These are phyloP conservation scores for Debaryomyces psychrophilus DNA, from an alignment of 1,139 yeast genomes.

Conservation along the genomic window DNA sequence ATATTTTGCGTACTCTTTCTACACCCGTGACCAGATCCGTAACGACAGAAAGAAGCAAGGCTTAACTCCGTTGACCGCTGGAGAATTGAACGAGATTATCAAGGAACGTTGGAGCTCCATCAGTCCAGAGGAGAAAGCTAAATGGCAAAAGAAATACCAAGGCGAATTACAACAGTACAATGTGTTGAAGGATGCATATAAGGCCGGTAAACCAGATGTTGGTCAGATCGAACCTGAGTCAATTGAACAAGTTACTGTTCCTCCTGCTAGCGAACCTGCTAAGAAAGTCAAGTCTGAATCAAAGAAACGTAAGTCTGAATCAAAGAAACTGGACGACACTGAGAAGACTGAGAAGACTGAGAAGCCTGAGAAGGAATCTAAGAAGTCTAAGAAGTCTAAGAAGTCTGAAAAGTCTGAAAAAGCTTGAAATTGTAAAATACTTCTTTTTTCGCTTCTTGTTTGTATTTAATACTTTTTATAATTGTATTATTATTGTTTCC, in stretches of 20 bases:
- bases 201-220: conserved; percentile 27
- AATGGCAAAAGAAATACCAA: conserved; percentile 76
- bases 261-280: conserved; percentile 13
- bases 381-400: conserved; percentile 22
- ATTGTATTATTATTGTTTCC: conserved; percentile 14
- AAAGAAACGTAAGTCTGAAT: conserved; percentile 17
- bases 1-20: conserved; percentile 75
- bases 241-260: conserved; percentile 14
- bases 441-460: conserved; percentile 6
- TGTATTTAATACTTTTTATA: conserved; percentile 12
- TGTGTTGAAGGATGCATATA: conserved; percentile 63
- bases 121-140: conserved; percentile 65
- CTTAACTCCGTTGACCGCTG: conserved; percentile 65
- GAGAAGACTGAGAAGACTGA: conserved; percentile 16
- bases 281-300: conserved; percentile 16
- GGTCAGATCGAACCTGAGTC: conserved; percentile 5
- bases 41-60: conserved; percentile 65
- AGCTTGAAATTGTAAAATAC: neutral
- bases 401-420: conserved; percentile 26
- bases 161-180: conserved; percentile 67
- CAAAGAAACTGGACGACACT: conserved; percentile 15
- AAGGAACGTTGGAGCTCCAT: conserved; percentile 78
- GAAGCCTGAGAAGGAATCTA: conserved; percentile 21
- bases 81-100: conserved; percentile 77
- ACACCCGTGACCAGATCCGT: conserved; percentile 62